Conservation (phyloP, 78 protist species). For the Reticulomyxa filosa region DNA sequence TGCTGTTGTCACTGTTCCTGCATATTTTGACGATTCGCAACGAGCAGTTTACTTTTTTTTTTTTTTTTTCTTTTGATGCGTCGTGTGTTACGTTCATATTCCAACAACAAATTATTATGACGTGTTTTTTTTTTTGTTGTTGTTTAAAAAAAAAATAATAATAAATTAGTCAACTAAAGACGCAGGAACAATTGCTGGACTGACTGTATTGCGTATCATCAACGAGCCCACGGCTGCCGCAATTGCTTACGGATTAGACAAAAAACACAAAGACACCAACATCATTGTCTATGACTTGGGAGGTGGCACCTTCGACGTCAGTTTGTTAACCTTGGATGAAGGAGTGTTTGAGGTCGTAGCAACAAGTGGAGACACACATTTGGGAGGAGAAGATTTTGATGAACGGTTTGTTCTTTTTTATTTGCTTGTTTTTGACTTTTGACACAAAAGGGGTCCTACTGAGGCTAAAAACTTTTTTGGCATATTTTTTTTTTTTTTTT, state of each 20-base stretch:
- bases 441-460: not conserved
- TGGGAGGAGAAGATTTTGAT: conserved; percentile 98
- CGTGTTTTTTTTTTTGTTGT: no score
- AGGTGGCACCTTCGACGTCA: conserved; percentile 97
- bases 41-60: no score
- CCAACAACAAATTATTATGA: no score
- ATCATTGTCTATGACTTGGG: conserved; percentile 95
- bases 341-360: conserved; percentile 97
- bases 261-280: conserved; percentile 52
- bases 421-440: not conserved
- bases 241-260: conserved; percentile 73
- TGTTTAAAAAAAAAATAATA: no score
- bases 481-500: not conserved
- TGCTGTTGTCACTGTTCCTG: conserved; percentile 91
- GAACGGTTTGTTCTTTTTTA: conserved; percentile 39
- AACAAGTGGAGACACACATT: conserved; percentile 92
- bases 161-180: conserved; percentile 83
- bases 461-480: not conserved
- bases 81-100: no score
- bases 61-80: no score
- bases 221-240: conserved; percentile 99
- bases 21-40: conserved; percentile 81
- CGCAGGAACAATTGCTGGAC: conserved; percentile 76
- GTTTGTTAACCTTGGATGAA: conserved; percentile 74
- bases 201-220: conserved; percentile 77